phyloP scores from a whole-genome alignment of 2,329 filamentous ascomycete species.

The Aspergillus sp. region DNA sequence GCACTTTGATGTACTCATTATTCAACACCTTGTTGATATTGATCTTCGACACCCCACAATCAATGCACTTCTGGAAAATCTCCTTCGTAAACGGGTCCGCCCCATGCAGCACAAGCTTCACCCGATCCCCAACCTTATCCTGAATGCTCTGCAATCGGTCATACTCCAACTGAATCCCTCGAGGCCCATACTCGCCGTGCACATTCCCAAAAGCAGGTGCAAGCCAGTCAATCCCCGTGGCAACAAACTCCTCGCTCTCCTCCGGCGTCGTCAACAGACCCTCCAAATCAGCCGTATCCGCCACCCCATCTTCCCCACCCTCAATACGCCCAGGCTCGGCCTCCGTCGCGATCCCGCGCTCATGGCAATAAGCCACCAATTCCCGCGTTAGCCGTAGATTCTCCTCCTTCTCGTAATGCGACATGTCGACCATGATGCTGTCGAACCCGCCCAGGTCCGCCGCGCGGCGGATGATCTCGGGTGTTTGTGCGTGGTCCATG shows the following conservation, averaged over 20 bases:
- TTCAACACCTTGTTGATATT: conserved; percentile 63
- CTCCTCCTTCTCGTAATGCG: conserved; percentile 68
- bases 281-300: conserved; percentile 63
- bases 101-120: conserved; percentile 58
- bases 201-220: conserved; percentile 77
- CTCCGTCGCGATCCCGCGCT: conserved; percentile 66
- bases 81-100: conserved; percentile 58
- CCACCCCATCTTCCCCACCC: conserved; percentile 72
- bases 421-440: conserved; percentile 77
- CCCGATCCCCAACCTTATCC: conserved; percentile 48
- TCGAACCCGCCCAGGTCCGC: conserved; percentile 66
- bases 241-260: conserved; percentile 69
- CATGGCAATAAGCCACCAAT: conserved; percentile 63
- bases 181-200: conserved; percentile 69
- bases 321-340: conserved; percentile 72
- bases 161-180: conserved; percentile 64
- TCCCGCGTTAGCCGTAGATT: conserved; percentile 66
- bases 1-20: conserved; percentile 49
- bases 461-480: conserved; percentile 61
- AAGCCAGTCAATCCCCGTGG: conserved; percentile 70
- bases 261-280: conserved; percentile 67
- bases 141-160: conserved; percentile 53
- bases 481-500: conserved; percentile 66
- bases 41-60: conserved; percentile 55
- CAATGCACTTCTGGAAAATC: conserved; percentile 56